Percentiles rank a stretch among this genome's conserved stretches.
phyloP scores from a whole-genome alignment of 129 eudicot species.

The Artemisia annua region DNA sequence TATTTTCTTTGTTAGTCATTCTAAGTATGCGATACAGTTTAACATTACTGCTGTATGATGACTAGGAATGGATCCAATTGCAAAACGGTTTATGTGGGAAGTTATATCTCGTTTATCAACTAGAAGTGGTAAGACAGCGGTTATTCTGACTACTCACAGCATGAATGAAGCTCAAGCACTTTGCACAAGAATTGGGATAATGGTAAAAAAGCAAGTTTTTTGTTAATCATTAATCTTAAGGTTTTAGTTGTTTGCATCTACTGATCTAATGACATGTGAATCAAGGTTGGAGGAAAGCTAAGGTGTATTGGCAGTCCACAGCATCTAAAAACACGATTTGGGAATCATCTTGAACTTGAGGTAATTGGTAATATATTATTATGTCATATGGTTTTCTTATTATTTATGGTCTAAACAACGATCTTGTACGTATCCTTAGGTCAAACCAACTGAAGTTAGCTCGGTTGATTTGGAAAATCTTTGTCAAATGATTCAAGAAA shows the following conservation, averaged over 20 bases:
- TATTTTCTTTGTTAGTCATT: no score
- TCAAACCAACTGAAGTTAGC: constrained; percentile 88
- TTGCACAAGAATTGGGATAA: constrained; percentile 94
- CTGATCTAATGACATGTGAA: constrained; percentile 7
- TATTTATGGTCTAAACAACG: constrained; percentile 3
- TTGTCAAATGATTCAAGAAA: constrained; percentile 72
- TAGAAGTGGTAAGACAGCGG: constrained; percentile 95
- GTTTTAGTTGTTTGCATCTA: not conserved
- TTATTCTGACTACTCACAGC: constrained; percentile 94
- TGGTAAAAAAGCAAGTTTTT: constrained; percentile 45
- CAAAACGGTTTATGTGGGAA: constrained; percentile 99
- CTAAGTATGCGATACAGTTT: not conserved
- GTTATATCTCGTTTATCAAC: constrained; percentile 94
- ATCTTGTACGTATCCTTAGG: constrained; percentile 41
- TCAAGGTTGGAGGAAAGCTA: constrained; percentile 87
- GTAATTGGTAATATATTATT: constrained; percentile 31
- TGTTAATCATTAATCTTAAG: not conserved
- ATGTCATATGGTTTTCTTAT: not conserved
- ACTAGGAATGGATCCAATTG: constrained; percentile 97
- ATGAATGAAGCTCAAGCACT: constrained; percentile 99
- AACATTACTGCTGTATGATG: constrained; percentile 18
- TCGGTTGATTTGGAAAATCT: constrained; percentile 60
- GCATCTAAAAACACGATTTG: constrained; percentile 91
- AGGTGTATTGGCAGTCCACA: constrained; percentile 98
- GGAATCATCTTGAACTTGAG: constrained; percentile 97